A percentile compares a stretch with the other conserved stretches of the same genome.
phyloP scores from a whole-genome alignment of 345 rosid species.

The Citrus maxima region DNA sequence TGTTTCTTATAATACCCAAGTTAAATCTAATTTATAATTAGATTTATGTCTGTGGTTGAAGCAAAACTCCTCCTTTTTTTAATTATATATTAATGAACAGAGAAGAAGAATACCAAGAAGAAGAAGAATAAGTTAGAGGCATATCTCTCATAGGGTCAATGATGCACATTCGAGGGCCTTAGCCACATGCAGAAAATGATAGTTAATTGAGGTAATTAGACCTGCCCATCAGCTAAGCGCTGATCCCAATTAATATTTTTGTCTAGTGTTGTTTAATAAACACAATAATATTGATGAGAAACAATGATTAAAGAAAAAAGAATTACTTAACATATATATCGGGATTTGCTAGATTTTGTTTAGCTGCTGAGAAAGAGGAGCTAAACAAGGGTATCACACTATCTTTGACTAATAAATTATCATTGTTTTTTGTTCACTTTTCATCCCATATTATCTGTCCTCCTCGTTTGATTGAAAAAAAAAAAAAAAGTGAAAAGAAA shows the following conservation, averaged over 20 bases:
- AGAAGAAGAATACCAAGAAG: neutral
- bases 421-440: no score
- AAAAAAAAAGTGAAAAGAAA: no score
- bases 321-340: conserved; percentile 31
- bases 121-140: neutral
- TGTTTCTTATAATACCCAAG: no score
- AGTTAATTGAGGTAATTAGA: neutral
- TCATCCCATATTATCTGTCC: no score
- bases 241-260: neutral
- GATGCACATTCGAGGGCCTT: neutral
- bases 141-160: neutral
- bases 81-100: no score
- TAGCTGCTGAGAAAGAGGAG: neutral
- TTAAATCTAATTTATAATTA: no score
- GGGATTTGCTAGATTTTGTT: conserved; percentile 76
- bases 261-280: neutral
- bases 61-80: no score
- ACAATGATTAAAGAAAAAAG: neutral
- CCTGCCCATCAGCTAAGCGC: neutral
- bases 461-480: no score
- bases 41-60: no score
- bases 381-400: no score
- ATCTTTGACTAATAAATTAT: no score
- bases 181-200: conserved; percentile 11
- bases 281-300: neutral